Evolutionary conservation across 2,329 filamentous ascomycete genomes (phyloP).

Genomic region (Lasiodiplodia sp.): DNA sequence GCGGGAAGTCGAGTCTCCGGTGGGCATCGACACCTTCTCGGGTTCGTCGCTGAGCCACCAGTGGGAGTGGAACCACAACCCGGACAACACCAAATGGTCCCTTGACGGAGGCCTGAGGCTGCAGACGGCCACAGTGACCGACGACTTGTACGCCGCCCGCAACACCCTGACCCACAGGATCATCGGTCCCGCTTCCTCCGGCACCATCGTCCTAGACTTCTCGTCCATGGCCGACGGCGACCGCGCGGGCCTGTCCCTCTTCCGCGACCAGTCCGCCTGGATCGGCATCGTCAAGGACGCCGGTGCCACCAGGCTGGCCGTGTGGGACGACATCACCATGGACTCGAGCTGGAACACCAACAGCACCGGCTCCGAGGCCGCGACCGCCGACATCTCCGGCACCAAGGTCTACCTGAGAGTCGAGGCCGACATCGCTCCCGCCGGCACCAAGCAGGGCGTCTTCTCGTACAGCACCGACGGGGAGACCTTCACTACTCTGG

Average conservation of each 20-base stretch:
- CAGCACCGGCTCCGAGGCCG: slow-evolving; percentile 41
- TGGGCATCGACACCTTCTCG: slow-evolving; percentile 56
- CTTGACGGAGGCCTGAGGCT: slow-evolving; percentile 54
- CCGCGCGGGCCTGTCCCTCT: slow-evolving; percentile 59
- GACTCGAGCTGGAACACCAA: slow-evolving; percentile 46
- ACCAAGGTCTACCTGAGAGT: slow-evolving; percentile 44
- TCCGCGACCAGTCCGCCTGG: slow-evolving; percentile 62
- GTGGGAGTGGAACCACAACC: slow-evolving; percentile 71
- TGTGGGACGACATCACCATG: slow-evolving; percentile 50
- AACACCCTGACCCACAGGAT: slow-evolving; percentile 55
- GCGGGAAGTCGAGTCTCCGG: slow-evolving; percentile 27
- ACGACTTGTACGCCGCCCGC: slow-evolving; percentile 54
- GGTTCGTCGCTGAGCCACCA: slow-evolving; percentile 52
- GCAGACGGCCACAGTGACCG: slow-evolving; percentile 59
- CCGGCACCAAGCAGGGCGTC: slow-evolving; percentile 38
- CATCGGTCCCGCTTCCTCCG: slow-evolving; percentile 50
- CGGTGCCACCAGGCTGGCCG: slow-evolving; percentile 45
- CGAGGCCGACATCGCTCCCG: slow-evolving; percentile 46
- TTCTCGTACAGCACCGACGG: slow-evolving; percentile 51
- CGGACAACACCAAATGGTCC: slow-evolving; percentile 56
- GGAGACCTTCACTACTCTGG: slow-evolving; percentile 41
- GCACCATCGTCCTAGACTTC: slow-evolving; percentile 60
- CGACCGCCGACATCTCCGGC: slow-evolving; percentile 33
- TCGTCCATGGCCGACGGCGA: slow-evolving; percentile 60
- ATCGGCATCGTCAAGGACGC: slow-evolving; percentile 58